Percentiles rank a stretch among this genome's conserved stretches.
phyloP scores from a whole-genome alignment of 805 yeast genomes.

The Spathaspora sp. region DNA sequence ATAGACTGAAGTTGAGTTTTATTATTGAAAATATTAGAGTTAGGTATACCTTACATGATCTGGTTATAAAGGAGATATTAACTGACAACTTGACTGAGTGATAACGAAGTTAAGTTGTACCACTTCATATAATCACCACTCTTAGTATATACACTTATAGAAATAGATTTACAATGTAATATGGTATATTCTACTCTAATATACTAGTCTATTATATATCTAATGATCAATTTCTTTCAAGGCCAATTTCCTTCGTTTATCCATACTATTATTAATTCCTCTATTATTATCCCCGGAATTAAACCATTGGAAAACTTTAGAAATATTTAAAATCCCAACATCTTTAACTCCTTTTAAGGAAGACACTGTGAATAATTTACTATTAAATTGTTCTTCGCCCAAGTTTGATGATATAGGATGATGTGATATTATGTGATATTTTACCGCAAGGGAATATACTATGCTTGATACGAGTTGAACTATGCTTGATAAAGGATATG shows the following conservation, averaged over 20 bases:
- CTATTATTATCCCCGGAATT: slow-evolving; percentile 3
- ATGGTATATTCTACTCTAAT: too few species aligned
- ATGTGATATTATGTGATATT: slow-evolving; percentile 6
- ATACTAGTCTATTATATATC: neutral
- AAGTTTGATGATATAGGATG: neutral
- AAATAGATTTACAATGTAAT: neutral
- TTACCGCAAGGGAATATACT: slow-evolving; percentile 19
- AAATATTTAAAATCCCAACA: slow-evolving; percentile 17
- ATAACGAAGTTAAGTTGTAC: neutral
- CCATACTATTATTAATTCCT: slow-evolving; percentile 27
- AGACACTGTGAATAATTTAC: slow-evolving; percentile 36
- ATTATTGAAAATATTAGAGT: slow-evolving; percentile 24
- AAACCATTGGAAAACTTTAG: slow-evolving; percentile 22
- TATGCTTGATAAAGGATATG: slow-evolving; percentile 31
- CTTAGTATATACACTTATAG: too few species aligned
- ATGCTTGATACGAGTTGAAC: slow-evolving; percentile 16
- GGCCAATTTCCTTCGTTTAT: slow-evolving; percentile 39
- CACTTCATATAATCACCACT: neutral
- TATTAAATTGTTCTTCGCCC: slow-evolving; percentile 16
- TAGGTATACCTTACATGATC: slow-evolving; percentile 14
- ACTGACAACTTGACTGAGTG: neutral
- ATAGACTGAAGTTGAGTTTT: neutral
- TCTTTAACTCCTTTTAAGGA: slow-evolving; percentile 38
- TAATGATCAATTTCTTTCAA: slow-evolving; percentile 31
- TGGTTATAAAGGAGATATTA: slow-evolving; percentile 2